A percentile compares a stretch with the other conserved stretches of the same genome.
phyloP scores from a whole-genome alignment of 192 early-diverging fungal species.

The Entrophospora sp. region DNA sequence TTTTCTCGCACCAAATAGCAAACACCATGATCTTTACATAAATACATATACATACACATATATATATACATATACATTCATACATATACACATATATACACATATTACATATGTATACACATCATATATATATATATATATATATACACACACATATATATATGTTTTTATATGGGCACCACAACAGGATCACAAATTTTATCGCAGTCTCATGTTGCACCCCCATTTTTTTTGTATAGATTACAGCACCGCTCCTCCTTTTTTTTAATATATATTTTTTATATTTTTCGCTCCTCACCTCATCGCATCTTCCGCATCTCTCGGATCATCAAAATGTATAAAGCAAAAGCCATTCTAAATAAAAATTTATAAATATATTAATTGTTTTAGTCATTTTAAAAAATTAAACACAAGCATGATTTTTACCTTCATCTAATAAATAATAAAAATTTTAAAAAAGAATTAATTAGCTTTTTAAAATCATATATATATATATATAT shows the following conservation, averaged over 20 bases:
- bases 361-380: background rate
- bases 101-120: too few species aligned
- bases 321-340: slow-evolving; percentile 12
- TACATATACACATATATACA: background rate
- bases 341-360: slow-evolving; percentile 7
- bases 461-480: background rate
- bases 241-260: slow-evolving; percentile 8
- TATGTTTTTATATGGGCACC: background rate
- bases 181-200: background rate
- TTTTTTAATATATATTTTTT: too few species aligned
- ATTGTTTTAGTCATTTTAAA: background rate
- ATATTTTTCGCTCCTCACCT: slow-evolving; percentile 9
- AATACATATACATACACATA: background rate
- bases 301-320: slow-evolving; percentile 11
- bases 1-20: background rate
- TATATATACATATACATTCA: background rate
- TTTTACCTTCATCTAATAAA: slow-evolving; percentile 3
- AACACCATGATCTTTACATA: background rate
- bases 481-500: background rate
- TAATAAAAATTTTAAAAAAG: background rate
- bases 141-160: background rate
- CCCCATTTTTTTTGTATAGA: too few species aligned
- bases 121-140: background rate
- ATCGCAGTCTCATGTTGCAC: background rate
- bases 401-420: background rate